These are phyloP conservation scores for Kurtzmaniella quercitrusa DNA, from an alignment of 1,139 yeast species.

Conservation along the genomic window DNA sequence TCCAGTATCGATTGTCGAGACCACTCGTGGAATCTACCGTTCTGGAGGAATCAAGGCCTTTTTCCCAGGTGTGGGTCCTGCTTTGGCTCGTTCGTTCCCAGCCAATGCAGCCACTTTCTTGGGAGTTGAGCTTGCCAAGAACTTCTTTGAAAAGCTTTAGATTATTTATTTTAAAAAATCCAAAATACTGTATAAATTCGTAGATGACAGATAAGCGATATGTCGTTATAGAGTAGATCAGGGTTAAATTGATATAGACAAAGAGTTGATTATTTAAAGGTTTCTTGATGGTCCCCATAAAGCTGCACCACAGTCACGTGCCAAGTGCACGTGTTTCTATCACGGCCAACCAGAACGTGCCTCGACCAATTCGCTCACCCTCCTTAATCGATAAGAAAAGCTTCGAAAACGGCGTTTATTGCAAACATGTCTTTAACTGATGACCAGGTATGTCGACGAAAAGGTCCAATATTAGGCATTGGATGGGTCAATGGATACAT, in stretches of 20 bases:
- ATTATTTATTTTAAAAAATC: constrained; percentile 1
- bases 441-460: constrained; percentile 38
- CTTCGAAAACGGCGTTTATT: background rate
- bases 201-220: too few relatives aligned
- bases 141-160: constrained; percentile 48
- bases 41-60: constrained; percentile 86
- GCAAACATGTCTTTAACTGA: constrained; percentile 40
- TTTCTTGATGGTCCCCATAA: too few relatives aligned
- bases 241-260: background rate
- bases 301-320: background rate
- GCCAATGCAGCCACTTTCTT: constrained; percentile 97
- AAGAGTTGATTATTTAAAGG: background rate
- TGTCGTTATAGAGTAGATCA: too few relatives aligned
- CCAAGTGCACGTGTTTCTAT: background rate
- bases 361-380: constrained; percentile 2
- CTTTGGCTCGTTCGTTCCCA: constrained; percentile 90
- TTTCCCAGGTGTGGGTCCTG: constrained; percentile 98
- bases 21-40: constrained; percentile 58
- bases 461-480: background rate
- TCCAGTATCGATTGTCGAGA: constrained; percentile 57
- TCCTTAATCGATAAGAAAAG: constrained; percentile 4
- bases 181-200: too few relatives aligned
- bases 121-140: constrained; percentile 88
- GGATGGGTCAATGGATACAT: background rate
- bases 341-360: constrained; percentile 1